phyloP scores from a whole-genome alignment of 2,329 filamentous ascomycete genomes.

The Ophiostoma tasmaniense region DNA sequence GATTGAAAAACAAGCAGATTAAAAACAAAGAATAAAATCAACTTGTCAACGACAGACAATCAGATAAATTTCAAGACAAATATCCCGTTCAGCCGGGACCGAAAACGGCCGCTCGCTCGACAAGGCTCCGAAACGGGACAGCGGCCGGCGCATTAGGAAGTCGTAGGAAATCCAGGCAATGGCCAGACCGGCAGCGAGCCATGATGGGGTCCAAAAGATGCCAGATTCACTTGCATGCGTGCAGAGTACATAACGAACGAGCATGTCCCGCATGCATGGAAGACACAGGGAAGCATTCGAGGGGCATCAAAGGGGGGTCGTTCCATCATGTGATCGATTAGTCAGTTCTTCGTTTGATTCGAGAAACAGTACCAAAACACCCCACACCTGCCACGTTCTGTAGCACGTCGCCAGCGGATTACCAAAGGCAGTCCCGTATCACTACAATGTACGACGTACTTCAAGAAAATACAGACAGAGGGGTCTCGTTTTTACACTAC shows the following conservation, averaged over 20 bases:
- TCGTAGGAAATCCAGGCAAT: neutral
- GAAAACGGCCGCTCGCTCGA: neutral
- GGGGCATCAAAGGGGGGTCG: neutral
- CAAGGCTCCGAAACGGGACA: neutral
- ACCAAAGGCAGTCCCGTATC: neutral
- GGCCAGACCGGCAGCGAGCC: neutral
- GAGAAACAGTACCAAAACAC: neutral
- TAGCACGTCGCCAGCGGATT: neutral
- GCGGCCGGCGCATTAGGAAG: neutral
- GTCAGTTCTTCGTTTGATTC: neutral
- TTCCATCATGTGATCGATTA: neutral
- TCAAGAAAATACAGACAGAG: neutral
- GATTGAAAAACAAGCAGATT: neutral
- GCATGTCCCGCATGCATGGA: neutral
- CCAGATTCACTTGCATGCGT: neutral
- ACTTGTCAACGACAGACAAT: neutral
- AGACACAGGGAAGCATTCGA: slow-evolving; percentile 1
- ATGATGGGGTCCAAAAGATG: neutral
- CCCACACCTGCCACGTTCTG: neutral
- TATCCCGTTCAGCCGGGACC: neutral
- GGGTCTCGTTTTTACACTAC: neutral
- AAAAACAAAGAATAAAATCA: neutral
- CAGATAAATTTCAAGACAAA: neutral
- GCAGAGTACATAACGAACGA: neutral
- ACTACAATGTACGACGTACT: neutral